Conservation (phyloP, 2,329 filamentous ascomycete genomes). For the Alternaria incomplexa region DNA sequence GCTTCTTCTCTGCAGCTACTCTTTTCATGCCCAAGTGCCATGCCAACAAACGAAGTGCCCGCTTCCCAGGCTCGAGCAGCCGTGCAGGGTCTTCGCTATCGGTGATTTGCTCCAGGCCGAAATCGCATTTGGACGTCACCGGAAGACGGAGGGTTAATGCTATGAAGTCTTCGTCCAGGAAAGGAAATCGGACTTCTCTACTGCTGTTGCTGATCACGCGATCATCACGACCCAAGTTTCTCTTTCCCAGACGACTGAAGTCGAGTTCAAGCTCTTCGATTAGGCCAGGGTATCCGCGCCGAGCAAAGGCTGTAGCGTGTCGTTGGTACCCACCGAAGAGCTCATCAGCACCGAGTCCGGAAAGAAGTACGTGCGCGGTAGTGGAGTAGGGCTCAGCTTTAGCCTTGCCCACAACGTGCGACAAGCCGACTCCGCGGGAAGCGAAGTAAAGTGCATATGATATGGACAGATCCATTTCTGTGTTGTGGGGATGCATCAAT, state of each 20-base stretch:
- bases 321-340: slow-evolving; percentile 92
- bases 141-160: slow-evolving; percentile 76
- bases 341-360: slow-evolving; percentile 93
- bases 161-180: slow-evolving; percentile 86
- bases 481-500: slow-evolving; percentile 91
- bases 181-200: slow-evolving; percentile 88
- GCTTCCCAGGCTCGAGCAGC: slow-evolving; percentile 77
- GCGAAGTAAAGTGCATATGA: slow-evolving; percentile 94
- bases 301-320: slow-evolving; percentile 76
- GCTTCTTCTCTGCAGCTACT: slow-evolving; percentile 88
- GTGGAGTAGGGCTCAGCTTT: slow-evolving; percentile 63
- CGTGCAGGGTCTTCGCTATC: slow-evolving; percentile 28
- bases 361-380: slow-evolving; percentile 81
- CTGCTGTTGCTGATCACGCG: slow-evolving; percentile 89
- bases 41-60: slow-evolving; percentile 78
- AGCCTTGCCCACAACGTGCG: slow-evolving; percentile 36
- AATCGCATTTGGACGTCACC: slow-evolving; percentile 88
- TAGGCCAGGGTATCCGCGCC: slow-evolving; percentile 72
- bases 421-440: slow-evolving; percentile 70
- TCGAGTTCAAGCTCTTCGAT: slow-evolving; percentile 85
- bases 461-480: slow-evolving; percentile 98
- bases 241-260: slow-evolving; percentile 81
- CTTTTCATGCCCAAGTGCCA: slow-evolving; percentile 72
- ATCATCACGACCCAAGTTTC: slow-evolving; percentile 95
- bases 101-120: slow-evolving; percentile 55